These are phyloP conservation scores for Colletotrichum magnum DNA, from an alignment of 2,329 filamentous ascomycete species.

Conservation along the genomic window DNA sequence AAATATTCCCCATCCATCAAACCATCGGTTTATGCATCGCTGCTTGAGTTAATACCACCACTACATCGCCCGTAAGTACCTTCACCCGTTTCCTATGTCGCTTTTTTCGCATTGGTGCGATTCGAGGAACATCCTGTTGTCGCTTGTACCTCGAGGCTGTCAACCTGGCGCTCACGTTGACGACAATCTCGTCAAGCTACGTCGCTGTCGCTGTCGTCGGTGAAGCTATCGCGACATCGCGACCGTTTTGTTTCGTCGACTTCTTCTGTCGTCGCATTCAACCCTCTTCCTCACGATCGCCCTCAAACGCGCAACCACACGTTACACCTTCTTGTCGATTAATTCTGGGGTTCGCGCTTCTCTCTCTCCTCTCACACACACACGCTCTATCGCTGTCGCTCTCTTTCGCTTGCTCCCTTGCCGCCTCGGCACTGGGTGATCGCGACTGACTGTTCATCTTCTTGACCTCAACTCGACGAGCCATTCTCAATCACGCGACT, in stretches of 20 bases:
- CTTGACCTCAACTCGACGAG: not conserved
- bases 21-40: conserved; percentile 40
- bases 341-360: no score
- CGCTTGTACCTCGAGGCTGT: conserved; percentile 31
- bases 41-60: conserved; percentile 44
- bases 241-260: conserved; percentile 6
- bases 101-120: conserved; percentile 36
- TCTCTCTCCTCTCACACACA: no score
- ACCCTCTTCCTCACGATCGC: not conserved
- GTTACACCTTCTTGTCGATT: not conserved
- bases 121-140: conserved; percentile 19
- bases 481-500: not conserved
- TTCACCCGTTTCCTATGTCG: conserved; percentile 41
- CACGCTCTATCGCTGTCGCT: no score
- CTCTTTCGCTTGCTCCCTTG: no score
- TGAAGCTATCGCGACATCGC: conserved; percentile 7
- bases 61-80: conserved; percentile 54
- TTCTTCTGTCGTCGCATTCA: not conserved
- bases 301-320: conserved; percentile 16
- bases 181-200: conserved; percentile 9
- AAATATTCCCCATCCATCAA: conserved; percentile 42
- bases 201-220: not conserved
- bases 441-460: not conserved
- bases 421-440: not conserved
- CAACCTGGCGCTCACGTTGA: conserved; percentile 10